Evolutionary conservation across 2,329 filamentous ascomycete species (phyloP).

Genomic region (Colletotrichum sp.): DNA sequence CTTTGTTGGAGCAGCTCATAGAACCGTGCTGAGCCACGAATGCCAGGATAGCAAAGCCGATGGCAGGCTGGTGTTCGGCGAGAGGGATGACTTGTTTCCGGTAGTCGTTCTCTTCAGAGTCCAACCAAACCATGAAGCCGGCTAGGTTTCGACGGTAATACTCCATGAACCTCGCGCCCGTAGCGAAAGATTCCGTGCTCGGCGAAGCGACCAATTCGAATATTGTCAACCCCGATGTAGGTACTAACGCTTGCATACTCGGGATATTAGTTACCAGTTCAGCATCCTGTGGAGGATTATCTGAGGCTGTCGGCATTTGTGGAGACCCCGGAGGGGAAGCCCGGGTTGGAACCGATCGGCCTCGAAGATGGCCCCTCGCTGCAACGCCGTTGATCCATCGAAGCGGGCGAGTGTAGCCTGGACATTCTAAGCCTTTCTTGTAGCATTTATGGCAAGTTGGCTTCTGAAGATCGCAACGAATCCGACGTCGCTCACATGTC

Average conservation of each 20-base stretch:
- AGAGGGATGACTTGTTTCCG: constrained; percentile 29
- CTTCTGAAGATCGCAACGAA: constrained; percentile 29
- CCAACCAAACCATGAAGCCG: constrained; percentile 35
- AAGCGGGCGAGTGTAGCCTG: constrained; percentile 29
- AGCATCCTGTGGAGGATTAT: neutral
- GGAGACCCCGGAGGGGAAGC: neutral
- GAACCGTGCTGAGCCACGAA: constrained; percentile 32
- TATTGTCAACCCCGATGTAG: too few relatives aligned
- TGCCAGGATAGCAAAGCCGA: constrained; percentile 32
- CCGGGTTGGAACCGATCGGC: neutral
- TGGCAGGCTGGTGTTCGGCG: constrained; percentile 28
- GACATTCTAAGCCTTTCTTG: constrained; percentile 31
- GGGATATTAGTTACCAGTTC: too few relatives aligned
- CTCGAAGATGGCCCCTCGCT: constrained; percentile 28
- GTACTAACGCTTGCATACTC: neutral
- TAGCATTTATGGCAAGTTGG: constrained; percentile 32
- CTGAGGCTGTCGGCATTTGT: neutral
- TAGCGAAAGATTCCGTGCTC: neutral
- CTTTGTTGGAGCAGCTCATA: neutral
- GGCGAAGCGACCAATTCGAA: neutral
- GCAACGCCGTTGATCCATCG: constrained; percentile 34
- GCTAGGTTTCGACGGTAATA: constrained; percentile 34
- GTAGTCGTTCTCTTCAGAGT: constrained; percentile 33
- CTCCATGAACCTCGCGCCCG: constrained; percentile 28
- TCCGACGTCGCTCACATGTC: constrained; percentile 32